Percentiles rank a stretch among this genome's conserved stretches.
Conservation (phyloP, 1,284 basidiomycete species). For the Polyporus tsugae region DNA sequence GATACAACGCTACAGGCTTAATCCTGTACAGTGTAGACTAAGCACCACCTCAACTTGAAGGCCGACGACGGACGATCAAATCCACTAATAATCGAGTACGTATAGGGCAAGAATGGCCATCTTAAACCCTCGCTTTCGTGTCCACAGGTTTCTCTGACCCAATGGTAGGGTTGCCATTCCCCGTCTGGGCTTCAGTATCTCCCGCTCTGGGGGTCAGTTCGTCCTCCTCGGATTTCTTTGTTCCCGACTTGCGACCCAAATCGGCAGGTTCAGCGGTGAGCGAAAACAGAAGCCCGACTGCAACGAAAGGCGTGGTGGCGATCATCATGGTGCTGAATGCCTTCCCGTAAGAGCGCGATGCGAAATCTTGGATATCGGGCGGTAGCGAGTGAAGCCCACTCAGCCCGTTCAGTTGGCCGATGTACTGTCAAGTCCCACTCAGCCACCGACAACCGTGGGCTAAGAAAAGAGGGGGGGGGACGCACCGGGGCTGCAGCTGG, state of each 20-base stretch:
- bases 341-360: constrained; percentile 19
- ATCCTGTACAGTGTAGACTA: too few relatives aligned
- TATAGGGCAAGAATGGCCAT: background rate
- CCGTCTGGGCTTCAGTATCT: too few relatives aligned
- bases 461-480: background rate
- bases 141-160: constrained; percentile 3
- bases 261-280: constrained; percentile 15
- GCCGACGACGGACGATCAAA: background rate
- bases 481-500: constrained; percentile 20
- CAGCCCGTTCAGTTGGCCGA: constrained; percentile 12
- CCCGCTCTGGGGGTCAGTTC: background rate
- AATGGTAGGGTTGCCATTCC: background rate
- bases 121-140: constrained; percentile 5
- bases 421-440: constrained; percentile 6
- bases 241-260: constrained; percentile 11
- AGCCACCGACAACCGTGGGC: background rate
- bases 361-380: constrained; percentile 4
- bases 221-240: constrained; percentile 8
- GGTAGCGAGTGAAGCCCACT: constrained; percentile 10
- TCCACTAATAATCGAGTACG: background rate
- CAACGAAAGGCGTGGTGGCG: constrained; percentile 20
- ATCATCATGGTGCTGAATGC: constrained; percentile 26
- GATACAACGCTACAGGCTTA: too few relatives aligned
- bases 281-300: constrained; percentile 23
- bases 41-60: too few relatives aligned